Conservation (phyloP, 139 green algal genomes). For the Haematococcus sp. region DNA sequence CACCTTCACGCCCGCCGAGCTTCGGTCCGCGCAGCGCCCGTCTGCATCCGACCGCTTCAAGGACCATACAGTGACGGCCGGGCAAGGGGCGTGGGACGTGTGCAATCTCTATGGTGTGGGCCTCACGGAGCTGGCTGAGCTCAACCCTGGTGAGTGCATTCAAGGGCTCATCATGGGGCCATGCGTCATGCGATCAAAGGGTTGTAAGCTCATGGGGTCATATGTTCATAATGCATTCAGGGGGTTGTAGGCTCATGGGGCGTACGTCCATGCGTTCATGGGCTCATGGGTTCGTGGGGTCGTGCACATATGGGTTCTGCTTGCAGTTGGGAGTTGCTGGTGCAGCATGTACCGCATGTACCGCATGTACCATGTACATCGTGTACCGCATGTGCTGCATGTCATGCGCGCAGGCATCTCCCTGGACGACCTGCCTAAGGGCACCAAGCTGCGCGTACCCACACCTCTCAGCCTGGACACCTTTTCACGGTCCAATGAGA, state of each 20-base stretch:
- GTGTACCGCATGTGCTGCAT: background rate
- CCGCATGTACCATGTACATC: background rate
- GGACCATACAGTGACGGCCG: constrained; percentile 26
- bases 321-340: too few species aligned
- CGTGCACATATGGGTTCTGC: too few species aligned
- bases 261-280: too few species aligned
- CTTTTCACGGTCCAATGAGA: background rate
- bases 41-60: background rate
- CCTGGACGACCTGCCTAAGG: constrained; percentile 21
- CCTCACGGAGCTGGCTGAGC: constrained; percentile 40
- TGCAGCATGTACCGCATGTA: background rate
- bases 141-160: constrained; percentile 46
- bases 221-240: too few species aligned
- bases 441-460: constrained; percentile 30
- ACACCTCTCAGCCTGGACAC: background rate
- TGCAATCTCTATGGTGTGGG: constrained; percentile 57
- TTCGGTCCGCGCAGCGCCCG: background rate
- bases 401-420: constrained; percentile 15
- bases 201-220: too few species aligned
- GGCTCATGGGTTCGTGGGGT: too few species aligned
- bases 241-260: too few species aligned
- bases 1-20: background rate
- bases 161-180: too few species aligned
- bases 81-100: constrained; percentile 55
- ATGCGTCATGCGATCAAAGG: too few species aligned